Evolutionary conservation across 352 stramenopile species (phyloP), one percentile per base, ranked within the genome.

Genomic region (Globisporangium canariense): DNA sequence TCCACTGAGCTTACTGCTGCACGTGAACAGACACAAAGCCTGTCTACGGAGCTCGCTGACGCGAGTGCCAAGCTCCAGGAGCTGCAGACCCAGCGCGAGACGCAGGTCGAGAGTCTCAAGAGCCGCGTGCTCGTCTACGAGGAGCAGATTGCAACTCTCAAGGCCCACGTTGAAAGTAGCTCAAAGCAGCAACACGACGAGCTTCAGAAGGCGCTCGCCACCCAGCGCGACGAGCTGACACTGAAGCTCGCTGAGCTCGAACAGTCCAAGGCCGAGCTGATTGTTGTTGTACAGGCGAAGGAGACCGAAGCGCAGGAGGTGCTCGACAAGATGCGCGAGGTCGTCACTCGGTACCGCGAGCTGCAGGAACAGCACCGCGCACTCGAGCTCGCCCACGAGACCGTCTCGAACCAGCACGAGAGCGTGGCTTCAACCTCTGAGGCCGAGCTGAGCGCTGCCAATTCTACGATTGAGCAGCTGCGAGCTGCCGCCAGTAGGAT

Each of bases 401-500:
- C 20, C 8, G 64, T 60, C 13, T 53, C 50, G 41, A 54, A n/a
- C 14, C 46, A 28, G 3, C 62, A 69, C 9, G 60, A 58, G 46
- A 60, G 52, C 4, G 45, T 36, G 49, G 7, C 36, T 10, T n/a
- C 30, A 13, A 46, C 14, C n/a, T 34, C 49, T 0, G 46, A 68
- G 52, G 50, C 60, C 4, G 38, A 83, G n/a, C 43, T 87, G 28
- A 62, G 53, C 3, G 58, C 54, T 10, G 76, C 76, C 22, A 80
- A 71, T 22, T 67, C 64, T 8, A 75, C 65, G 30, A 74, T 85
- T 25, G 60, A 73, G 49, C 60, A 79, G 49, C 68, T 86, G 40
- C 75, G 64, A 5, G 43, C 52, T 14, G 45, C 66, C n/a, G 58
- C 52, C 9, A 66, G 54, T 7, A 46, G 47, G 40, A 68, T 52